Conservation (phyloP, 768 basidiomycete species). For the Saitozyma sp. region DNA sequence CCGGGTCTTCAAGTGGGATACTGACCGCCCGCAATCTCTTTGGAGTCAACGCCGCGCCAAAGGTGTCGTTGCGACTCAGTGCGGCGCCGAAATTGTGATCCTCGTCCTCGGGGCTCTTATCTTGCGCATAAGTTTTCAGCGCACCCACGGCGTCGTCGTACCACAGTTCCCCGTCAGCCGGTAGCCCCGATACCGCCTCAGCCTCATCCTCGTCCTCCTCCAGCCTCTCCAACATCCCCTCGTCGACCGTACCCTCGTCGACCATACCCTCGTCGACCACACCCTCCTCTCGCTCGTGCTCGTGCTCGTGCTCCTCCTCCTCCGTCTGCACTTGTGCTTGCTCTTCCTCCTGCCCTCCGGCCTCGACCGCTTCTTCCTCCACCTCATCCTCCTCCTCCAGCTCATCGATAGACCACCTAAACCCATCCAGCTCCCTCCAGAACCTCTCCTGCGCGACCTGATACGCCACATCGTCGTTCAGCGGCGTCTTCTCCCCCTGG, state of each 20-base stretch:
- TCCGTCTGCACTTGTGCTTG: neutral
- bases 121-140: too few species aligned
- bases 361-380: slow-evolving; percentile 1
- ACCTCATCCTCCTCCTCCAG: slow-evolving; percentile 2
- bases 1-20: too few species aligned
- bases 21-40: too few species aligned
- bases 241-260: neutral
- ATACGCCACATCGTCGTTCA: slow-evolving; percentile 38
- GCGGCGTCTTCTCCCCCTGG: slow-evolving; percentile 11
- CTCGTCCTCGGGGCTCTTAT: too few species aligned
- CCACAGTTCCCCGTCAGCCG: too few species aligned
- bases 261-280: neutral
- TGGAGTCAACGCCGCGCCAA: too few species aligned
- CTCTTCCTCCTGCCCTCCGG: slow-evolving; percentile 1
- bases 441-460: slow-evolving; percentile 25
- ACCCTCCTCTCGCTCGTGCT: neutral
- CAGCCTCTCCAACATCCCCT: neutral
- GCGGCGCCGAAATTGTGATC: too few species aligned
- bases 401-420: slow-evolving; percentile 33
- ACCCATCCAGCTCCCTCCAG: slow-evolving; percentile 24
- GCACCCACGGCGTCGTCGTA: too few species aligned
- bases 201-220: too few species aligned
- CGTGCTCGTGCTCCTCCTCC: too few species aligned
- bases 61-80: too few species aligned
- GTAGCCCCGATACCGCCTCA: too few species aligned